These are phyloP conservation scores for Carallia brachiata DNA, from an alignment of 345 rosid species.

Conservation along the genomic window DNA sequence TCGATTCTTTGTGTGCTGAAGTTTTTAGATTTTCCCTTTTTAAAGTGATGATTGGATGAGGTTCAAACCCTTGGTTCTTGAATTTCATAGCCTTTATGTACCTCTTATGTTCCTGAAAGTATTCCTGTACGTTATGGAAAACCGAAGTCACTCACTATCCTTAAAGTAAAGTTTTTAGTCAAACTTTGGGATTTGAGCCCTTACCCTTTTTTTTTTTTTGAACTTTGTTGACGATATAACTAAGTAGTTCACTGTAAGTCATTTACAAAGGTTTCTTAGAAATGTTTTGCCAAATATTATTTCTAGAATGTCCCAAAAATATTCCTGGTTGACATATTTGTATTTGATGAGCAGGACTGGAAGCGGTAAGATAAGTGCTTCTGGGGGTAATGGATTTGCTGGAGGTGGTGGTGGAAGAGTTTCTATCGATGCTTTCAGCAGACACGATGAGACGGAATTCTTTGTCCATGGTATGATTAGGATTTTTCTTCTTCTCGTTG, in stretches of 20 bases:
- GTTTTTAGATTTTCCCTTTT: too few species aligned
- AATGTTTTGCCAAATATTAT: too few species aligned
- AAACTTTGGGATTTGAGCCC: not conserved
- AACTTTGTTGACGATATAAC: not conserved
- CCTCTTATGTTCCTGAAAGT: too few species aligned
- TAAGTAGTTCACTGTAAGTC: not conserved
- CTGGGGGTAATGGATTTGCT: slow-evolving; percentile 71
- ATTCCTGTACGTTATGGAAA: too few species aligned
- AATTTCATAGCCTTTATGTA: too few species aligned
- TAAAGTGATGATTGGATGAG: too few species aligned
- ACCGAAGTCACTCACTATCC: too few species aligned
- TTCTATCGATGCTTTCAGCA: slow-evolving; percentile 62
- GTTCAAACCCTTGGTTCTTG: too few species aligned
- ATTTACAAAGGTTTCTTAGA: too few species aligned
- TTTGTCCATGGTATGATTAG: slow-evolving; percentile 52
- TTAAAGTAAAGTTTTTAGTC: too few species aligned
- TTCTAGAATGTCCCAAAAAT: not conserved
- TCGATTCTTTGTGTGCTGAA: too few species aligned
- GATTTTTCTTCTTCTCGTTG: not conserved
- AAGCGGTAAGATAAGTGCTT: slow-evolving; percentile 50
- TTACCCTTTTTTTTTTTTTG: not conserved
- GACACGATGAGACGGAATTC: slow-evolving; percentile 49
- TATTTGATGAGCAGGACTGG: slow-evolving; percentile 50
- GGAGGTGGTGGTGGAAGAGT: slow-evolving; percentile 82
- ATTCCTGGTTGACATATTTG: slow-evolving; percentile 7